phyloP scores from a whole-genome alignment of 805 yeast genomes.

The Brettanomyces nanus region DNA sequence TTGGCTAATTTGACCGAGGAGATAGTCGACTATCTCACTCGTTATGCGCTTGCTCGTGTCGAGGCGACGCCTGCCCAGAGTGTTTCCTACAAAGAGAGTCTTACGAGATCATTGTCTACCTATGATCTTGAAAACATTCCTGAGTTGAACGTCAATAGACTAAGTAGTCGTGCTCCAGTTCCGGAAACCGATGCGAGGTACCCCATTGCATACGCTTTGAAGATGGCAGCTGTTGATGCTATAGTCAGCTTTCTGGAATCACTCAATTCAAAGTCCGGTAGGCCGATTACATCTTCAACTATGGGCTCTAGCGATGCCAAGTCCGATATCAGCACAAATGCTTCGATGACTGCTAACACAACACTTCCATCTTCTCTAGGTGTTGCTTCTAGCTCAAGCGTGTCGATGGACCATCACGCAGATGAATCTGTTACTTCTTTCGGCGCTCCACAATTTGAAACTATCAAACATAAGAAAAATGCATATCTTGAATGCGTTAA shows the following conservation, averaged over 20 bases:
- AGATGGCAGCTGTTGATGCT: conserved; percentile 71
- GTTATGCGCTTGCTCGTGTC: conserved; percentile 58
- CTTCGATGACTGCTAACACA: conserved; percentile 24
- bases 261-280: conserved; percentile 79
- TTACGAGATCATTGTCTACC: conserved; percentile 54
- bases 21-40: conserved; percentile 70
- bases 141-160: conserved; percentile 59
- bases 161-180: conserved; percentile 46
- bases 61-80: conserved; percentile 66
- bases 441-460: conserved; percentile 80
- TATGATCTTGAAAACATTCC: conserved; percentile 72
- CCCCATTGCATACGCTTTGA: conserved; percentile 79
- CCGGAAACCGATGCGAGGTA: conserved; percentile 45
- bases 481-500: conserved; percentile 69
- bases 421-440: conserved; percentile 26
- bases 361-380: conserved; percentile 19
- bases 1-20: conserved; percentile 83
- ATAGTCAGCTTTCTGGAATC: conserved; percentile 78
- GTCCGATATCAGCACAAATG: not conserved
- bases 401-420: conserved; percentile 8
- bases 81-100: conserved; percentile 41
- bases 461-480: conserved; percentile 73
- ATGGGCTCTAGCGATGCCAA: conserved; percentile 11
- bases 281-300: conserved; percentile 19
- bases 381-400: conserved; percentile 16